Evolutionary conservation across 768 basidiomycete species (phyloP).

Genomic region (Tulasnella sp.): DNA sequence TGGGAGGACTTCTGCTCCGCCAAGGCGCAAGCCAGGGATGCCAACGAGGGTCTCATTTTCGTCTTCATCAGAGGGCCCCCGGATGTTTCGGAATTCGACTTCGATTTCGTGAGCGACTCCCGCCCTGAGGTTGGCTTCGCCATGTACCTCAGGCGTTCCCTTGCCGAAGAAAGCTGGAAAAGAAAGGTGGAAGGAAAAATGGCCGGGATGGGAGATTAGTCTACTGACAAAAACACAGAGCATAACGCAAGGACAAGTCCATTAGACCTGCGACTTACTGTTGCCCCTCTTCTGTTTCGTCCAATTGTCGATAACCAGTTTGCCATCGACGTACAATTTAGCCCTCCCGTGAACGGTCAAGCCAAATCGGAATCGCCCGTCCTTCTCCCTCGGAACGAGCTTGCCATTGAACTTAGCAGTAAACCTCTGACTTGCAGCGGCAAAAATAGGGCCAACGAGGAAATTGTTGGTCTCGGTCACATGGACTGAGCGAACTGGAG

Average conservation of each 20-base stretch:
- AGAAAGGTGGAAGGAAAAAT: constrained; percentile 45
- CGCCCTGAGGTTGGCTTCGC: constrained; percentile 47
- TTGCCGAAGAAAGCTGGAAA: constrained; percentile 51
- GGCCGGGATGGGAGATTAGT: constrained; percentile 45
- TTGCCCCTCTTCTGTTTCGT: constrained; percentile 65
- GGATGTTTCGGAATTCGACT: constrained; percentile 64
- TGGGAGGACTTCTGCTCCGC: constrained; percentile 33
- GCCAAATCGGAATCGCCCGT: constrained; percentile 40
- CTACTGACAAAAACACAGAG: not conserved
- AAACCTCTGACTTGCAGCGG: constrained; percentile 52
- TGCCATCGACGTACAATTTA: constrained; percentile 56
- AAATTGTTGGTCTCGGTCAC: constrained; percentile 50
- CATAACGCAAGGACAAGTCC: not conserved
- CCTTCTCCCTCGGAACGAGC: constrained; percentile 42
- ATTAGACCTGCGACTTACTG: constrained; percentile 36
- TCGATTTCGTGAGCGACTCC: constrained; percentile 50
- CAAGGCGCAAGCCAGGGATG: constrained; percentile 33
- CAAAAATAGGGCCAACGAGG: constrained; percentile 61
- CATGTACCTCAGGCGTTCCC: constrained; percentile 64
- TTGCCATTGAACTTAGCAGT: constrained; percentile 54
- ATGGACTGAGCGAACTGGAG: constrained; percentile 48
- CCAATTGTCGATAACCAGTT: constrained; percentile 65
- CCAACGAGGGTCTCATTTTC: not conserved
- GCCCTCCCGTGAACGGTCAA: constrained; percentile 41
- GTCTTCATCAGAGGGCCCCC: constrained; percentile 41